Evolutionary conservation across 2,329 filamentous ascomycete species (phyloP), one percentile per base, ranked within the genome.

Genomic region (Arthrobotrys conoides): DNA sequence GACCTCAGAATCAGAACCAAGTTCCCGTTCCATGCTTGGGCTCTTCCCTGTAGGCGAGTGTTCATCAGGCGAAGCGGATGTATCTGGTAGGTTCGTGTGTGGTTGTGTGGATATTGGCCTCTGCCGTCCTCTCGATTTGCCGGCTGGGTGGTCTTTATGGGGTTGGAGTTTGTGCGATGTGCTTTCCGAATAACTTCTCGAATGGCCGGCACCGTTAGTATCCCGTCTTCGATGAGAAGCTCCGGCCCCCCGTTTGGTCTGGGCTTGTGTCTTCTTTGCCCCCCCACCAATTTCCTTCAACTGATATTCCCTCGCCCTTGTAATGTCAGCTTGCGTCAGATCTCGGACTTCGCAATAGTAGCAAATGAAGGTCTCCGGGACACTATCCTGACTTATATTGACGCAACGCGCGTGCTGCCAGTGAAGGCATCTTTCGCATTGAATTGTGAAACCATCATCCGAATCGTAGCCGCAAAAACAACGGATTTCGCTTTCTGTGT

Each of bases 381-480:
- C 85, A 86, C 92, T 88, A 87, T 92, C 88, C 84, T 90, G 88
- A 83, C 90, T 89, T 82, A 93, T 92, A 80, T 98, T 98, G 86
- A 97, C 98, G 86, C 96, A 99, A 84, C 94, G 91, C 82, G 97
- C 97, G 85, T 99, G 96, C 86, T 99, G 96, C 96, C 96, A 99
- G 63, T 94, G 96, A 84, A 97, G 93, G 87, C 96, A 99, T 76
- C 88, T 90, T 84, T 98, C 96, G 88, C 96, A 99, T 85, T 94
- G 93, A 80, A 99, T 96, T 77, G 96, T 99, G 85, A 93, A 95
- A 85, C 96, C 96, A 87, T 99, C 96, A 87, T 99, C 96, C 87
- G 97, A 94, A 84, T 90, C 87, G 85, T 92, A 97, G 84, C 91
- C 91, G 86, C 96, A 99, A 82, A 98, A 97, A 89, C 96, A 99